Conservation (phyloP, 306 rosid genomes). For the Prunus salicina region DNA sequence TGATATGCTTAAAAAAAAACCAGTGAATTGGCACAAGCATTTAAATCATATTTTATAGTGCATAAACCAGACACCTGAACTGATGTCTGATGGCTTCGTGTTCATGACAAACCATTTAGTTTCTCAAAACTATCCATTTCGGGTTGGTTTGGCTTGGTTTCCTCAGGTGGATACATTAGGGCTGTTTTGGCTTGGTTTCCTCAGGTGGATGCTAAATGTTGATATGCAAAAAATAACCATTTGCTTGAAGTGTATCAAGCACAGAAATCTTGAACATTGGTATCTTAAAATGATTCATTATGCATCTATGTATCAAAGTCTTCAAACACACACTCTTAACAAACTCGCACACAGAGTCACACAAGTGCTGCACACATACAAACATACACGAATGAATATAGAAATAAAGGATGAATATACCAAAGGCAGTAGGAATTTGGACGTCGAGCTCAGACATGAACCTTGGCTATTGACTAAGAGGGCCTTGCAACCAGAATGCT, state of each 20-base stretch:
- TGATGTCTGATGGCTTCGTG: not conserved
- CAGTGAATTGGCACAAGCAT: not conserved
- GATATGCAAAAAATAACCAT: not conserved
- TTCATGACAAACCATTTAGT: not conserved
- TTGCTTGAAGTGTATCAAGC: not conserved
- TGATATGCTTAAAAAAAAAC: not conserved
- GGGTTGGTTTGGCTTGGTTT: not conserved
- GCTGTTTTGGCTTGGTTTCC: not conserved
- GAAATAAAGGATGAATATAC: slow-evolving; percentile 24
- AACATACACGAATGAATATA: not conserved
- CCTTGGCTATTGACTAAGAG: slow-evolving; percentile 36
- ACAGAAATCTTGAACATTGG: not conserved
- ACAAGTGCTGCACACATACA: not conserved
- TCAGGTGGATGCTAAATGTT: not conserved
- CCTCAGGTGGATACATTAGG: no score
- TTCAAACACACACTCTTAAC: not conserved
- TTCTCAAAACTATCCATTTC: not conserved
- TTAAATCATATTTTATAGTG: not conserved
- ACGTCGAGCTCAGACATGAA: slow-evolving; percentile 82
- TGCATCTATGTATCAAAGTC: not conserved
- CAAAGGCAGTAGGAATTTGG: slow-evolving; percentile 68
- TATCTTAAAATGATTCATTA: not conserved
- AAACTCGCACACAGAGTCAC: not conserved
- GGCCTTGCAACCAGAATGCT: slow-evolving; percentile 38
- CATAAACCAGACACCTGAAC: not conserved